Evolutionary conservation across 2,329 filamentous ascomycete species (phyloP), one percentile per base, ranked within the genome.

Genomic region (Sodiomyces alkalinus): DNA sequence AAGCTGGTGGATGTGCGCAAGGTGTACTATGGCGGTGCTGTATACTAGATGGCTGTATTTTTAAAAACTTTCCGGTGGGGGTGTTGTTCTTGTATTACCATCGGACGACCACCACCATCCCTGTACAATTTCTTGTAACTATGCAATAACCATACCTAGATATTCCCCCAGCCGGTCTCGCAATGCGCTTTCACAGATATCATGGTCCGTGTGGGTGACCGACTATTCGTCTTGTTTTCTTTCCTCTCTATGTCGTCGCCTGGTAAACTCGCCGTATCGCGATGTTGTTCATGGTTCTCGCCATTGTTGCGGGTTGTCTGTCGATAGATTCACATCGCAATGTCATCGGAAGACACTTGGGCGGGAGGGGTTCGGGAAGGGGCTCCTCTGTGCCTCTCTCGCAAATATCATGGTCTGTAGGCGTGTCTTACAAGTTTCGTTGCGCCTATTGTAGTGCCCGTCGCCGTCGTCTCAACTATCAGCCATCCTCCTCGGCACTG

Each of bases 1-100:
- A 98, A 98, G 68, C 52, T 98, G 47, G 85, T 98, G 19, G 90
- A 98, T 60, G 82, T 87, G 39, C 67, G 90, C 42, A 94, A 90
- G 64, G 90, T 96, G 46, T 98, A 98, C 61, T 96, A 94, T 56
- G 85, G 81, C 29, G 83, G 83, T 21, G 67, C 66, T 53, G 66
- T 78, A 52, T 67, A 70, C 47, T 72, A 65, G 48, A 29, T 17
- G 11, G 14, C 12, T 14, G 26, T 15, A 19, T 18, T 30, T 31
- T n/a, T n/a, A n/a, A n/a, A n/a, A n/a, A n/a, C n/a, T n/a, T 20
- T 26, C 12, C 12, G 12, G 12, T n/a, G n/a, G n/a, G n/a, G n/a
- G 23, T 25, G 16, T 14, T 14, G 15, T 25, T 29, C 20, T 29
- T 29, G 27, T 29, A 29, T 29, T 21, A 29, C 11, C 21, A 29